Conservation (phyloP, 2,329 filamentous ascomycete genomes). For the Atkinsonella texensis region DNA sequence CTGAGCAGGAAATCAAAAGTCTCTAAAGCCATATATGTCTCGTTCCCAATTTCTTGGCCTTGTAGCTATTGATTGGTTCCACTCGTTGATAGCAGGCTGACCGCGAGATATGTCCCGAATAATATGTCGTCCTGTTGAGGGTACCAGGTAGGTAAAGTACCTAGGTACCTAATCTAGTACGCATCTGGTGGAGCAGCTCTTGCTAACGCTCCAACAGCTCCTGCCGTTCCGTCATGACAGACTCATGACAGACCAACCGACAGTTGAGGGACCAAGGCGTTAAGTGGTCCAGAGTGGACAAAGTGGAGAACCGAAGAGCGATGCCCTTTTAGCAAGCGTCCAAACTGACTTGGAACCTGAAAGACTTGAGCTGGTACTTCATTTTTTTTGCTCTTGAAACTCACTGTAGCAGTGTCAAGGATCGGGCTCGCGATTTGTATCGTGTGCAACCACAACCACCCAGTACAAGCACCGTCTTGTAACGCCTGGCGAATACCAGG, state of each 20-base stretch:
- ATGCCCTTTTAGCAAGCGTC: neutral
- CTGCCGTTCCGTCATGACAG: neutral
- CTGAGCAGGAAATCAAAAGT: too few species aligned
- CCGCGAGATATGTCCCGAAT: too few species aligned
- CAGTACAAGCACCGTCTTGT: neutral
- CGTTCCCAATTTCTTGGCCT: too few species aligned
- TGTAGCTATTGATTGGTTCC: too few species aligned
- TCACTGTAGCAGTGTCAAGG: too few species aligned
- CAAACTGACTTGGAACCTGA: neutral
- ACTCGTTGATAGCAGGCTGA: too few species aligned
- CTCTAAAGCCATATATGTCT: too few species aligned
- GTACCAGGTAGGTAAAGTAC: too few species aligned
- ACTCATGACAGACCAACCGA: neutral
- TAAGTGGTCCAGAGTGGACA: neutral
- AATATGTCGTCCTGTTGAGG: too few species aligned
- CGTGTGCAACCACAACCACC: neutral
- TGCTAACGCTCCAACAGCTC: neutral
- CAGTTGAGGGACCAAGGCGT: neutral
- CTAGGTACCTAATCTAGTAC: too few species aligned
- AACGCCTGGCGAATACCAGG: neutral
- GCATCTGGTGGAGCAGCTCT: neutral
- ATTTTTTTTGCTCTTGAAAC: neutral
- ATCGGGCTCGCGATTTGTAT: neutral
- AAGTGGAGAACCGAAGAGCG: slow-evolving; percentile 1
- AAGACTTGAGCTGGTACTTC: neutral